These are phyloP conservation scores for Colletotrichum zoysiae DNA, from an alignment of 2,329 filamentous ascomycete species.

Conservation along the genomic window DNA sequence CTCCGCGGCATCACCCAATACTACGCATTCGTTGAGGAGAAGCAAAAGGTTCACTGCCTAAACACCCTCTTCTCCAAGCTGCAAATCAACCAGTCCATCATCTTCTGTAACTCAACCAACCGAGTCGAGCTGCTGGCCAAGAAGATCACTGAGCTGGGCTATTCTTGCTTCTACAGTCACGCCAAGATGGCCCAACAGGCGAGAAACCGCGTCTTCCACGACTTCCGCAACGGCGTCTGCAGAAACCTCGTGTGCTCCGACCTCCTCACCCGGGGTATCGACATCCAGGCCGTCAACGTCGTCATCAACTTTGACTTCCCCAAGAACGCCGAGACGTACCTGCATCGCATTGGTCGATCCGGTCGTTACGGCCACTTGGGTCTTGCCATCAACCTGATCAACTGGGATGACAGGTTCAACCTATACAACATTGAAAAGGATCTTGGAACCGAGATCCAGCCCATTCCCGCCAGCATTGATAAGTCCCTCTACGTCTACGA, in stretches of 20 bases:
- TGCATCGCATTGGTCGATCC: slow-evolving; percentile 97
- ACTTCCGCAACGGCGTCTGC: slow-evolving; percentile 98
- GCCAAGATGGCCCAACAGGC: slow-evolving; percentile 97
- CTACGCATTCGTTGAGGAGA: slow-evolving; percentile 99
- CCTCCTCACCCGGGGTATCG: slow-evolving; percentile 96
- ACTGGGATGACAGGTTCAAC: slow-evolving; percentile 99
- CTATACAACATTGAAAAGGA: slow-evolving; percentile 99
- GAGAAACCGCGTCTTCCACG: slow-evolving; percentile 98
- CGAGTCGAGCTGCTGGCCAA: slow-evolving; percentile 97
- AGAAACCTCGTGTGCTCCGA: slow-evolving; percentile 99
- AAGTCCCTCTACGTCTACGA: slow-evolving; percentile 99
- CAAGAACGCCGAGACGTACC: slow-evolving; percentile 98
- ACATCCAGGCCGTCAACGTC: slow-evolving; percentile 99
- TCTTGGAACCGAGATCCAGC: slow-evolving; percentile 94
- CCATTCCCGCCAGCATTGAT: slow-evolving; percentile 95
- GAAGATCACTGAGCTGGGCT: slow-evolving; percentile 98
- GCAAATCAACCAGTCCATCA: slow-evolving; percentile 99
- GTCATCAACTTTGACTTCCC: slow-evolving; percentile 99
- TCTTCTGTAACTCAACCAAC: slow-evolving; percentile 99
- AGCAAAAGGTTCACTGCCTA: slow-evolving; percentile 98
- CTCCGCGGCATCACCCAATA: slow-evolving; percentile 98
- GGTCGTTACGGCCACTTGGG: slow-evolving; percentile 97
- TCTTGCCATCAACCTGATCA: slow-evolving; percentile 98
- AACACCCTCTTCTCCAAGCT: slow-evolving; percentile 99
- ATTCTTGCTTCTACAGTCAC: slow-evolving; percentile 99